Percentiles rank a stretch among this genome's conserved stretches.
Conservation (phyloP, 2,329 filamentous ascomycete genomes). For the Verticillium dahliae region DNA sequence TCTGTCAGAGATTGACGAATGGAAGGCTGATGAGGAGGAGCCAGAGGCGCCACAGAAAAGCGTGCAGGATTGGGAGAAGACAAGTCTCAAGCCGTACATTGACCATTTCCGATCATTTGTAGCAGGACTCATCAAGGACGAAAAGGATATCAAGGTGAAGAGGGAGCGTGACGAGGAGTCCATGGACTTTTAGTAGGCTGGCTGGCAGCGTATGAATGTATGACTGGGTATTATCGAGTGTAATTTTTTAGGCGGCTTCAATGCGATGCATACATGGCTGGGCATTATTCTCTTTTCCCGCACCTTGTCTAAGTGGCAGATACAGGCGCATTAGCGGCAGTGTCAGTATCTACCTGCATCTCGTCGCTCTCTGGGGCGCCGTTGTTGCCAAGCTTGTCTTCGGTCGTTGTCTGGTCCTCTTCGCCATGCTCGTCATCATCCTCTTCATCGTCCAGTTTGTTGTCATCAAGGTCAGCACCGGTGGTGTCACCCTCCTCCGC, state of each 20-base stretch:
- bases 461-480: constrained; percentile 16
- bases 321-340: not conserved
- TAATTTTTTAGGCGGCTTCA: not conserved
- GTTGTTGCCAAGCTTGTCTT: not conserved
- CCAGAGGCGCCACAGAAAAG: constrained; percentile 29
- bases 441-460: constrained; percentile 17
- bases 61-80: constrained; percentile 92
- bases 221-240: constrained; percentile 1
- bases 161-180: constrained; percentile 42
- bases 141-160: constrained; percentile 49
- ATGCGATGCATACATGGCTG: not conserved
- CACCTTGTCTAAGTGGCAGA: not conserved
- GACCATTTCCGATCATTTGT: constrained; percentile 86
- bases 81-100: constrained; percentile 84
- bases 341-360: not conserved
- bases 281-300: not conserved
- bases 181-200: constrained; percentile 40
- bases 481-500: constrained; percentile 12
- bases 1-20: constrained; percentile 79
- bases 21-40: constrained; percentile 45
- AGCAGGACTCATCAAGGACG: constrained; percentile 69
- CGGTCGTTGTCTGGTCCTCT: constrained; percentile 5
- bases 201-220: constrained; percentile 7
- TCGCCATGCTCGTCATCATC: constrained; percentile 21
- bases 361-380: not conserved